phyloP scores from a whole-genome alignment of 257 asterid genomes.

The Solanum bulbocastanum region DNA sequence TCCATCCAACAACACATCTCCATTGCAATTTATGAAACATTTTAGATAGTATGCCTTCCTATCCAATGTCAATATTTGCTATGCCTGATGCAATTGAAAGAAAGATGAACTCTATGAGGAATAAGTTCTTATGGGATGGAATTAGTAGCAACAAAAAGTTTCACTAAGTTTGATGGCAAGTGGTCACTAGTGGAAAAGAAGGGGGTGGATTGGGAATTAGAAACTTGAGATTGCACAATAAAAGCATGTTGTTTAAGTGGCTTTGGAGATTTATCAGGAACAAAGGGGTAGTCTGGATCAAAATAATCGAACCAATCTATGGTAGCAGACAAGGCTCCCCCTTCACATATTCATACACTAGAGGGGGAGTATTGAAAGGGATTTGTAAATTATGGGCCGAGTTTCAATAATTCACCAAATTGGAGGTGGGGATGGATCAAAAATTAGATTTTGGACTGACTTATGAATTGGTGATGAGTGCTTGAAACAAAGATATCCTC shows the following conservation, averaged over 20 bases:
- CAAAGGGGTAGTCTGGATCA: not conserved
- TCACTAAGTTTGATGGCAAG: not conserved
- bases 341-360: not conserved
- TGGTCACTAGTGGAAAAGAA: not conserved
- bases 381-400: not conserved
- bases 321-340: not conserved
- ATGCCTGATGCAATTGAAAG: not conserved
- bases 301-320: not conserved
- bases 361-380: not conserved
- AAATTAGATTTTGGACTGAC: not conserved
- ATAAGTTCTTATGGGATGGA: not conserved
- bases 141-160: not conserved
- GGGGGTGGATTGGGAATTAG: not conserved
- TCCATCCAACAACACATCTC: not conserved
- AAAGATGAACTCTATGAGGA: not conserved
- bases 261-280: not conserved
- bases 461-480: not conserved
- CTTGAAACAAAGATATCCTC: not conserved
- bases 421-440: not conserved
- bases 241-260: not conserved
- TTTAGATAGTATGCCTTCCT: not conserved
- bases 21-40: not conserved
- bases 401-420: not conserved
- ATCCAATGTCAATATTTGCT: not conserved
- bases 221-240: not conserved